These are phyloP conservation scores for Skeletonema potamos DNA, from an alignment of 108 stramenopile genomes.

Conservation along the genomic window DNA sequence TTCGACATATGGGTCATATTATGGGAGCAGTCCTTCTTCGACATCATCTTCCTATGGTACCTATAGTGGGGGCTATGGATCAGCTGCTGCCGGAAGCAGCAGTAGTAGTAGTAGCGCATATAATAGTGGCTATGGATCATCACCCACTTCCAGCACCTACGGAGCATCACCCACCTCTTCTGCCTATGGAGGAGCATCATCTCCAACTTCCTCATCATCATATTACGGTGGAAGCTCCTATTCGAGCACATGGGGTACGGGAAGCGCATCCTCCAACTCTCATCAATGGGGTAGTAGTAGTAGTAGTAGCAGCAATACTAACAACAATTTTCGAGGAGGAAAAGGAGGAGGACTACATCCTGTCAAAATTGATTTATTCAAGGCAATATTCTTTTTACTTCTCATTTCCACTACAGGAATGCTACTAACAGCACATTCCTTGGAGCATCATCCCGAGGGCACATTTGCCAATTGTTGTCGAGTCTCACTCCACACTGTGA, in stretches of 20 bases:
- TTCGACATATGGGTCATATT: not conserved
- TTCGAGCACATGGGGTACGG: conserved; percentile 16
- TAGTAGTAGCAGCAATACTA: too few relatives aligned
- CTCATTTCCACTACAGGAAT: conserved; percentile 23
- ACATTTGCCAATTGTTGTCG: conserved; percentile 51
- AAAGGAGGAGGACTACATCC: not conserved
- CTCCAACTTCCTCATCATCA: not conserved
- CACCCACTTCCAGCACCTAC: not conserved
- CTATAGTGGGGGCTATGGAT: not conserved
- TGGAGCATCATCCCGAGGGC: conserved; percentile 34
- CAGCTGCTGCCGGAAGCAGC: not conserved
- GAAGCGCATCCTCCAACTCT: not conserved
- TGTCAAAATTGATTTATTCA: conserved; percentile 17
- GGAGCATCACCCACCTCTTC: not conserved
- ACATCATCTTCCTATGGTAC: not conserved
- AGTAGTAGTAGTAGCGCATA: too few relatives aligned
- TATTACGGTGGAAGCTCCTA: not conserved
- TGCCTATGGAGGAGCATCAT: not conserved
- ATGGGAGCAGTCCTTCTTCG: not conserved
- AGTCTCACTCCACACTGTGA: conserved; percentile 16
- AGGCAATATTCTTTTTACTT: conserved; percentile 21
- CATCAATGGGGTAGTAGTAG: not conserved
- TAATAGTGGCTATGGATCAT: too few relatives aligned
- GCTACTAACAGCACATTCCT: conserved; percentile 42
- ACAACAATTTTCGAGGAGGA: not conserved